Base-by-base conservation (phyloP, 495 filamentous ascomycete species). In the Trichocladium uniseriatum region DNA sequence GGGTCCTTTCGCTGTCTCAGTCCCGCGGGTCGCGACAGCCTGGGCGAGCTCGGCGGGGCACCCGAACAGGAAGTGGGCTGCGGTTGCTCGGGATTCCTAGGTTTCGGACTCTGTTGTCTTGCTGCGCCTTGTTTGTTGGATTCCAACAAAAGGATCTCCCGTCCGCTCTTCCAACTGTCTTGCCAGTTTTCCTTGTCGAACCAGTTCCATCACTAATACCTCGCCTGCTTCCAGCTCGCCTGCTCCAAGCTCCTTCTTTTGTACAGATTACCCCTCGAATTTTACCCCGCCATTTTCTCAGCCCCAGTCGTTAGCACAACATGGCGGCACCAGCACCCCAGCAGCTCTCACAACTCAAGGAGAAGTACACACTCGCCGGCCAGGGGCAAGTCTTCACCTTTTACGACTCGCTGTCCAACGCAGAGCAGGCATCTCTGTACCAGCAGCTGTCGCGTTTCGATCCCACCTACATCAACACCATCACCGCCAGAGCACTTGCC, bases 311-410 rank as follows among this genome's bases (percentile, higher is more conserved):
- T 32, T 13, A 27, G 15, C 44, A 45, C 20, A 27, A 8, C 43
- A 56, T 38, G 47, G 50, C 15, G 27, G 15, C 27, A 14, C 91
- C 90, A 45, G 79, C 82, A 6, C 62, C 77, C 28, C 78, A 84
- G 54, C 79, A 94, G 60, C 68, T 94, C 54, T 73, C 88, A 41
- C 69, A 80, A 56, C 79, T 99, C 19, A 78, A 78, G 66, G 69
- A 82, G 48, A 86, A 86, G 60, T 99, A 94, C 69, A 75, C 76
- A 38, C 71, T 80, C 37, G 87, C 87, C 43, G 78, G 75, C 16
- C 92, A 99, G 70, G 86, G 81, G 32, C 92, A 99, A 37, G 87
- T 99, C 35, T 88, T 97, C 62, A 74, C 84, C 16, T 97, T 95
- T 69, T 91, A 80, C 70, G 87, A 97, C 54, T 75, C 82, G 48